Evolutionary conservation across 2,329 filamentous ascomycete species (phyloP).

Genomic region (Grosmannia clavigera): DNA sequence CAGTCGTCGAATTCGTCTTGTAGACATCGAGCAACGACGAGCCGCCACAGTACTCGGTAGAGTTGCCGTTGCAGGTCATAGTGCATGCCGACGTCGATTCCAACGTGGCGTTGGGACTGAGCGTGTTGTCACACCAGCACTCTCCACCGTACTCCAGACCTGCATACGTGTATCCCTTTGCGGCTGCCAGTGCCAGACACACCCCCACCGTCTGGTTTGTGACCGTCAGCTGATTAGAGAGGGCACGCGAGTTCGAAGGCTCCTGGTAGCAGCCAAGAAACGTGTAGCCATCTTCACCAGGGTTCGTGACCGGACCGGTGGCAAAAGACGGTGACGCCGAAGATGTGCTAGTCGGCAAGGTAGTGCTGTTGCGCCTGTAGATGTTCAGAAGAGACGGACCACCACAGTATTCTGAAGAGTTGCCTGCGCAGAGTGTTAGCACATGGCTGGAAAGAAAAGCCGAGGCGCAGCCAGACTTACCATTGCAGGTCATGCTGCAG

Average conservation of each 20-base stretch:
- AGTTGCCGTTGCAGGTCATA: constrained; percentile 15
- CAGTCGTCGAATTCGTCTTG: constrained; percentile 8
- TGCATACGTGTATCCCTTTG: constrained; percentile 13
- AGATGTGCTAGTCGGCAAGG: background rate
- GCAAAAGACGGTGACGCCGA: background rate
- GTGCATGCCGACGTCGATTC: constrained; percentile 15
- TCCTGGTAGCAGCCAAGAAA: constrained; percentile 23
- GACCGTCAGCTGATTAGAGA: constrained; percentile 8
- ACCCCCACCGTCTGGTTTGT: constrained; percentile 14
- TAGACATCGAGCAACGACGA: constrained; percentile 12
- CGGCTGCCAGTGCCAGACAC: constrained; percentile 14
- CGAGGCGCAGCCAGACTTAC: background rate
- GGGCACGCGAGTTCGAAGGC: constrained; percentile 10
- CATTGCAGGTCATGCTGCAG: constrained; percentile 18
- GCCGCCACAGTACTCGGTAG: constrained; percentile 13
- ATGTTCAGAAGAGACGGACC: constrained; percentile 10
- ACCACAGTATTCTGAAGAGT: constrained; percentile 13
- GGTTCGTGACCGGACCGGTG: constrained; percentile 20
- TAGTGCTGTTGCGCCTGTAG: constrained; percentile 11
- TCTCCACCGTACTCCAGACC: constrained; percentile 22
- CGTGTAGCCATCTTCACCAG: constrained; percentile 17
- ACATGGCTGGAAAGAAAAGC: background rate
- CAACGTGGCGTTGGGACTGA: constrained; percentile 9
- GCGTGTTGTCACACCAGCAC: constrained; percentile 8
- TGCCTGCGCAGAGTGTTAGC: background rate